These are phyloP conservation scores for grape (Vitis vinifera) DNA, from an alignment of 164 flowering plant genomes.

Conservation along the genomic window DNA sequence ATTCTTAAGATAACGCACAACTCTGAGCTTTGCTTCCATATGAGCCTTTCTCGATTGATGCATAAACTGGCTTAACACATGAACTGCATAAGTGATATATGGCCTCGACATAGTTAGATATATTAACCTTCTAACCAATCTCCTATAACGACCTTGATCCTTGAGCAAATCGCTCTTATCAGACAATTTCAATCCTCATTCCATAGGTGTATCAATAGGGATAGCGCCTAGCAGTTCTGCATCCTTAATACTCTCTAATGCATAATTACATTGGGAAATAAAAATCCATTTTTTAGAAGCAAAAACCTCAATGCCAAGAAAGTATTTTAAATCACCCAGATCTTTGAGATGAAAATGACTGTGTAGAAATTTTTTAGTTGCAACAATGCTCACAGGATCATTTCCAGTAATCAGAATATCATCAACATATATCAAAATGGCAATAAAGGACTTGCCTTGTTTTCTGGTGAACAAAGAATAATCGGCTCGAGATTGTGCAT, in stretches of 20 bases:
- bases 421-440: too few species aligned
- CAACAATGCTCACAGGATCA: neutral
- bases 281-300: neutral
- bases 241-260: neutral
- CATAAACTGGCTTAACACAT: neutral
- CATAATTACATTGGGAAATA: constrained; percentile 3
- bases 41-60: neutral
- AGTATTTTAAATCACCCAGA: neutral
- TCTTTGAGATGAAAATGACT: neutral
- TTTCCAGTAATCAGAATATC: too few species aligned
- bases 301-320: neutral
- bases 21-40: neutral
- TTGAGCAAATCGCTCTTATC: constrained; percentile 6
- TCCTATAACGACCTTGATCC: neutral
- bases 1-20: neutral
- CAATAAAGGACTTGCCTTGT: constrained; percentile 2
- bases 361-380: neutral
- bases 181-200: constrained; percentile 1
- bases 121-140: neutral
- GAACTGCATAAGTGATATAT: neutral
- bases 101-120: constrained; percentile 1
- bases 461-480: neutral
- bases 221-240: neutral
- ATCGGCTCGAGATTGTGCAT: neutral
- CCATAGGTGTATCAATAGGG: neutral